Evolutionary conservation across 257 asterid genomes (phyloP), one percentile per base, ranked within the genome.

Genomic region (Solanum chilense): DNA sequence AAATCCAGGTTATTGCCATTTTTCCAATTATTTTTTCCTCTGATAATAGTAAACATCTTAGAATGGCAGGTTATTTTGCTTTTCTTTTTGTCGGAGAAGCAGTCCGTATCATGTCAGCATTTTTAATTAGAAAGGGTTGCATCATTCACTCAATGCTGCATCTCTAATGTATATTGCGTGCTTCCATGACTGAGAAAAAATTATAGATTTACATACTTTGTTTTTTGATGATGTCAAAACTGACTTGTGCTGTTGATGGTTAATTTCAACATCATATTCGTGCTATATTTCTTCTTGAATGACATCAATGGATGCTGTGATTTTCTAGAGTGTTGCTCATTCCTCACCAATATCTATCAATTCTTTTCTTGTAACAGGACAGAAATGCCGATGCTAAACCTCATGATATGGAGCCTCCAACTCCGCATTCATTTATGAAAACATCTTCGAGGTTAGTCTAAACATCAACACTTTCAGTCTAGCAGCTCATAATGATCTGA

Each of bases 321-420:
- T 49, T 49, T 29, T 31, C 68, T 18, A 31, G 70, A 49, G 31
- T 49, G 20, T 20, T 49, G 45, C 18, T 13, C 87, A 70, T 68
- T 70, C 21, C 60, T 68, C 87, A 73, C 81, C 41, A 78, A 45
- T 66, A 83, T 56, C 29, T 86, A 39, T 45, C 21, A 81, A 75
- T 56, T 77, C 37, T 37, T 71, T 82, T 64, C 42, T 89, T 62
- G 89, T 81, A 89, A 89, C 89, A 95, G 99, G 98, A 95, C 91
- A 94, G 97, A 90, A 94, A 91, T 83, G 95, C 95, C 89, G 98
- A 97, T 86, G 90, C 90, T 89, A 95, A 90, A 87, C 87, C 88
- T 87, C 95, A 91, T 58, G 99, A 94, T 18, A 81, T 90, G 29
- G 98, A 95, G 91, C 96, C 98, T 87, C 94, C 96, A 83, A 93